Percentiles rank a stretch among this genome's conserved stretches.
Evolutionary conservation across 73 alveolate species (phyloP).

Genomic region (Effrenium voratum): DNA sequence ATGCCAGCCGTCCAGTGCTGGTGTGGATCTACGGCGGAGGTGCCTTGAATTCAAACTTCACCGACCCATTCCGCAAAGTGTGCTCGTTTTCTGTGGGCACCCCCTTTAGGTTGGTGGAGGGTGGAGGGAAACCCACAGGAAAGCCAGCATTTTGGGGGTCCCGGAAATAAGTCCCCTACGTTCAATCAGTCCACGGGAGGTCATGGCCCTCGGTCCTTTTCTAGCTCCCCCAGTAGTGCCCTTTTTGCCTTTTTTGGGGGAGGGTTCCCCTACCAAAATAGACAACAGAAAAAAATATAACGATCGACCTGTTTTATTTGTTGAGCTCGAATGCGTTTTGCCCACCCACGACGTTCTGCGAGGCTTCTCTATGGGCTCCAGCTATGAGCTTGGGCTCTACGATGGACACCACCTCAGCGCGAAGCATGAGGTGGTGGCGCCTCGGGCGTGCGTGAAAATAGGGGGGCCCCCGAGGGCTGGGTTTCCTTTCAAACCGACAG

Average conservation of each 20-base stretch:
- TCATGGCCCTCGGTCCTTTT: not conserved
- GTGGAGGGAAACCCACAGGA: not conserved
- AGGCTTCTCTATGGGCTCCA: constrained; percentile 38
- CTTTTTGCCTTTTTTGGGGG: not conserved
- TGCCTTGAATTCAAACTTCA: not conserved
- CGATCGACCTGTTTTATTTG: not conserved
- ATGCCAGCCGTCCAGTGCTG: constrained; percentile 30
- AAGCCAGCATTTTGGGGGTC: not conserved
- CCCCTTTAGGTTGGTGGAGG: not conserved
- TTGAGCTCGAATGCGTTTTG: not conserved
- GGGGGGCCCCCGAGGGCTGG: too few relatives aligned
- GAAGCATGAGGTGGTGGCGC: constrained; percentile 3
- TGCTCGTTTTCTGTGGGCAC: not conserved
- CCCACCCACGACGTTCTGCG: not conserved
- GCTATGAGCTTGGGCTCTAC: constrained; percentile 70
- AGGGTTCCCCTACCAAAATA: too few relatives aligned
- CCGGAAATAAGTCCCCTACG: not conserved
- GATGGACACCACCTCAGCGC: constrained; percentile 60
- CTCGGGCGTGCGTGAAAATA: too few relatives aligned
- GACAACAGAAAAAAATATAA: too few relatives aligned
- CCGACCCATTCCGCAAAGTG: not conserved
- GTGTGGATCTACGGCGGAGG: constrained; percentile 72
- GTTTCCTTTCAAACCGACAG: too few relatives aligned
- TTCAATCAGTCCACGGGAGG: not conserved
- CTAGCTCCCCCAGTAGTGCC: not conserved